Conservation (phyloP, 306 rosid genomes). For the Geum urbanum region DNA sequence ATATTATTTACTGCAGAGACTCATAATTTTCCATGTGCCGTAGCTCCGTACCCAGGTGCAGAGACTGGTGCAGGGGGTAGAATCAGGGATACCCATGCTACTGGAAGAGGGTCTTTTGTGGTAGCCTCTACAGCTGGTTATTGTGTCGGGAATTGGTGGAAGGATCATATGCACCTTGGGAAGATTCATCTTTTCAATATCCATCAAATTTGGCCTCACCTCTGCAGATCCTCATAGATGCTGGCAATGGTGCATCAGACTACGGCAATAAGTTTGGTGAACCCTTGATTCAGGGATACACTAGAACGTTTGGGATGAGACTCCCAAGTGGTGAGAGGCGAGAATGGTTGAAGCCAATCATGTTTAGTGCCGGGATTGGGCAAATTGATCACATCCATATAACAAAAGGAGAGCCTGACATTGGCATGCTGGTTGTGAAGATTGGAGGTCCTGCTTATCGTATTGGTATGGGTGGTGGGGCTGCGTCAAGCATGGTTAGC, state of each 20-base stretch:
- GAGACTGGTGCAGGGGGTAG: constrained; percentile 98
- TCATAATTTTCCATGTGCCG: constrained; percentile 95
- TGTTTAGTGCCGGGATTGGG: constrained; percentile 93
- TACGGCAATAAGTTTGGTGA: constrained; percentile 97
- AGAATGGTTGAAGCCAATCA: constrained; percentile 97
- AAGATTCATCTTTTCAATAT: constrained; percentile 69
- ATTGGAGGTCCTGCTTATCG: constrained; percentile 98
- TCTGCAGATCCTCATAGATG: constrained; percentile 75
- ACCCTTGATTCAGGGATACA: constrained; percentile 94
- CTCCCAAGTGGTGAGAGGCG: constrained; percentile 88
- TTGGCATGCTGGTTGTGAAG: constrained; percentile 87
- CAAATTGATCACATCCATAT: constrained; percentile 81
- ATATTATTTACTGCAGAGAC: constrained; percentile 89
- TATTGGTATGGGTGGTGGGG: constrained; percentile 97
- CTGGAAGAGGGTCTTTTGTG: constrained; percentile 90
- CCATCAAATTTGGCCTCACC: constrained; percentile 88
- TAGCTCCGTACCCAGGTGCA: constrained; percentile 95
- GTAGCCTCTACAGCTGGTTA: constrained; percentile 91
- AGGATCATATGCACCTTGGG: constrained; percentile 85
- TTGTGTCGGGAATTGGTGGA: constrained; percentile 81
- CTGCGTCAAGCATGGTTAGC: constrained; percentile 96
- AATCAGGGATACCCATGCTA: constrained; percentile 91
- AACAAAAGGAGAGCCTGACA: constrained; percentile 75
- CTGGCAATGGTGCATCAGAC: constrained; percentile 93
- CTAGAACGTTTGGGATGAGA: constrained; percentile 93